phyloP scores from a whole-genome alignment of 352 stramenopile species.

The Elongisporangium prolatum region DNA sequence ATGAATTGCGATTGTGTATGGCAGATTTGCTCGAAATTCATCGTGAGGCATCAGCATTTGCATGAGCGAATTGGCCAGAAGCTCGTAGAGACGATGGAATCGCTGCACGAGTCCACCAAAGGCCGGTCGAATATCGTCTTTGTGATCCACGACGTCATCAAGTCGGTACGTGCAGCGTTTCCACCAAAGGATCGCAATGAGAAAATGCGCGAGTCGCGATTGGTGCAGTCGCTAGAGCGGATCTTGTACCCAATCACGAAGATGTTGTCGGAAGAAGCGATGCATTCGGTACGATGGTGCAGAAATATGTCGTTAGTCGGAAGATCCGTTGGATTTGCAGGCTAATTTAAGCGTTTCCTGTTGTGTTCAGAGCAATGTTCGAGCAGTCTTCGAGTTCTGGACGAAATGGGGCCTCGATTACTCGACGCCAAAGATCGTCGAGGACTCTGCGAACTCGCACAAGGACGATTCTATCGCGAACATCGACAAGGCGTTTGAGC shows the following conservation, averaged over 20 bases:
- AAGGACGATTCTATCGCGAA: conserved; percentile 42
- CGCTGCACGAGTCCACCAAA: conserved; percentile 52
- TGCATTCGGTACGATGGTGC: conserved; percentile 55
- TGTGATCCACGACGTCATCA: conserved; percentile 82
- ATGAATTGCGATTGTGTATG: conserved; percentile 2
- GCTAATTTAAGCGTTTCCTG: neutral
- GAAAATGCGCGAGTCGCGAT: conserved; percentile 63
- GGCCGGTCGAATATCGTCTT: conserved; percentile 75
- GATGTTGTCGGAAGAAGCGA: conserved; percentile 49
- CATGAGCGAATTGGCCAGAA: conserved; percentile 70
- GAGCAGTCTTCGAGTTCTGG: conserved; percentile 78
- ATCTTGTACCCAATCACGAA: conserved; percentile 61
- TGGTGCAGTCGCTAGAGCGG: conserved; percentile 65
- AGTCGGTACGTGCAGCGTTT: conserved; percentile 59
- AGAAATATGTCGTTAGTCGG: neutral
- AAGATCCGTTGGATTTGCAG: conserved; percentile 1
- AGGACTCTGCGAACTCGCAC: conserved; percentile 22
- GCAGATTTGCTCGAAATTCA: conserved; percentile 81
- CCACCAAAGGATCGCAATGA: conserved; percentile 70
- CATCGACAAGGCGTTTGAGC: conserved; percentile 61
- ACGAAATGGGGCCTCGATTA: conserved; percentile 79
- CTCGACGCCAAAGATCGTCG: conserved; percentile 19
- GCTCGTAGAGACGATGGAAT: conserved; percentile 55
- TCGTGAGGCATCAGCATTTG: conserved; percentile 71
- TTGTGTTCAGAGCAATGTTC: conserved; percentile 47